Evolutionary conservation across 2,329 filamentous ascomycete species (phyloP).

Genomic region (Fusarium algeriense): DNA sequence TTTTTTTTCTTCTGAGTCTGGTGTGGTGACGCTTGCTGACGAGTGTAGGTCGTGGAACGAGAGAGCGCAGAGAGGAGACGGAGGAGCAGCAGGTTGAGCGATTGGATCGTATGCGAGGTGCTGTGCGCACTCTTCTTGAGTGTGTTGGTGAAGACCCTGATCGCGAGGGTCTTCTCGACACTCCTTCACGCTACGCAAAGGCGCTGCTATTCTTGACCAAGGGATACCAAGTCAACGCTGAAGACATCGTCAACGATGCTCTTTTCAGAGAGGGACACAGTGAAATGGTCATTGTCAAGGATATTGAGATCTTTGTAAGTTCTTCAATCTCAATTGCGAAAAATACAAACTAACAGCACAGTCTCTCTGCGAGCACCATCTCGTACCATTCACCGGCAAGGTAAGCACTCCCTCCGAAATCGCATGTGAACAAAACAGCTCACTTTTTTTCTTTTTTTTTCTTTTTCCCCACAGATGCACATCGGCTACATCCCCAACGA

Average conservation of each 20-base stretch:
- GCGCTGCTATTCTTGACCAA: conserved; percentile 96
- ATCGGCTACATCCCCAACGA: conserved; percentile 96
- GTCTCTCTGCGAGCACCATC: conserved; percentile 94
- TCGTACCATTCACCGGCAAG: conserved; percentile 97
- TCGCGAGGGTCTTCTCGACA: conserved; percentile 73
- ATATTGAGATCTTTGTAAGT: conserved; percentile 81
- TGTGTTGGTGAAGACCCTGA: conserved; percentile 77
- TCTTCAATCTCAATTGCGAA: background rate
- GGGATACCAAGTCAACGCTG: conserved; percentile 94
- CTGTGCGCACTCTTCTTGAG: conserved; percentile 75
- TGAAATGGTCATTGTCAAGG: conserved; percentile 97
- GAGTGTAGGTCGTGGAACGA: conserved; percentile 70
- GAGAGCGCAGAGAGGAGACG: conserved; percentile 70
- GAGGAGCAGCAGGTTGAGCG: conserved; percentile 59
- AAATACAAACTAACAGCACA: conserved; percentile 49
- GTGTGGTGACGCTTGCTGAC: background rate
- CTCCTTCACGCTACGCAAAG: conserved; percentile 90
- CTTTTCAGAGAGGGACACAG: conserved; percentile 98
- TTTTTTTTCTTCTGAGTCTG: background rate
- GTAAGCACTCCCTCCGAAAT: conserved; percentile 58
- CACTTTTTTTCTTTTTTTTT: background rate
- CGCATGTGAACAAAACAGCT: conserved; percentile 3
- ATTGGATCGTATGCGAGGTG: conserved; percentile 69
- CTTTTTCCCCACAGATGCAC: conserved; percentile 78
- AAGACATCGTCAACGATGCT: conserved; percentile 90